Evolutionary conservation across 371 early-diverging fungal genomes (phyloP), one percentile per base, ranked within the genome.

Genomic region (Syncephalastrum monosporum): DNA sequence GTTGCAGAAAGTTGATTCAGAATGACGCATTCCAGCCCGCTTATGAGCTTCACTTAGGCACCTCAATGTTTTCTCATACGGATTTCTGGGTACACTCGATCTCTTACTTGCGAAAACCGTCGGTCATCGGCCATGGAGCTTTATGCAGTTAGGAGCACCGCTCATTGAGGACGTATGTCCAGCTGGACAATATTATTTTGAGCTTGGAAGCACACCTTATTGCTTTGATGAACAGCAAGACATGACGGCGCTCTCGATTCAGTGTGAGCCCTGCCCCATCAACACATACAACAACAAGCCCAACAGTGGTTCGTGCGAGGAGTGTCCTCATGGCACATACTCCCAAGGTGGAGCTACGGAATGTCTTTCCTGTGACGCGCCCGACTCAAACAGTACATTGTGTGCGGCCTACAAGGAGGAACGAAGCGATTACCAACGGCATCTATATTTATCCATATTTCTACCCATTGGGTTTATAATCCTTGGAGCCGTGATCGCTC

Each of bases 241-340:
- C 19, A 4, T 25, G 10, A 60, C 48, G 3, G 55, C 61, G 14
- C 51, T 29, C 21, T 50, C 65, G 10, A 59, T 68, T n/a, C 61
- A 61, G 15, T 71, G 79, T 15, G 50, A 64, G n/a, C 65, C 68
- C 14, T 78, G 81, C 42, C 59, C 61, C 4, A 61, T 54, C 38
- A 68, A 74, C 50, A 56, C 60, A 8, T 60, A 49, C 47, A 51
- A 66, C 10, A 60, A 59, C 16, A 13, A 56, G 24, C 60, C 58
- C 43, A 55, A 76, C 17, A 71, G 69, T 46, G 57, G 56, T 17
- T 23, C 50, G 27, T 81, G 81, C 42, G 50, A 29, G 2, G 50
- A 61, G 14, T 81, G 81, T 50, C 41, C 55, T 0, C 24, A 33
- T 13, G 77, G 72, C 1, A 52, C 50, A 8, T 71, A 57, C 42